These are phyloP conservation scores for Magnolia officinalis DNA, from an alignment of 164 flowering plant species.

Conservation along the genomic window DNA sequence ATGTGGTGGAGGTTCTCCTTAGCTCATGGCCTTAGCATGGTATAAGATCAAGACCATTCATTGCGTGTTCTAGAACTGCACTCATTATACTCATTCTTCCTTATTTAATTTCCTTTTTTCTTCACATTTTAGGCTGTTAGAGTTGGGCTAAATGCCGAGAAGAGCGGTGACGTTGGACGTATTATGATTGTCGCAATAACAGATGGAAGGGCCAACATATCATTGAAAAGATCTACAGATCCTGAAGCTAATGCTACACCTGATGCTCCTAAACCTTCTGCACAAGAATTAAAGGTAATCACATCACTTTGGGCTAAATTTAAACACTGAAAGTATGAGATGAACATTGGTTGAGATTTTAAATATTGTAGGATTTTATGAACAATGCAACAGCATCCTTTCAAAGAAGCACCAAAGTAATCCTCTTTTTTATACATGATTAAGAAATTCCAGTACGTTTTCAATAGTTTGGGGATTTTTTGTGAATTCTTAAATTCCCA, in stretches of 20 bases:
- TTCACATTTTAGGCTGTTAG: conserved; percentile 63
- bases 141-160: conserved; percentile 93
- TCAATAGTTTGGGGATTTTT: no score
- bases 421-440: no score
- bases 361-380: no score
- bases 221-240: conserved; percentile 82
- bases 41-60: conserved; percentile 20
- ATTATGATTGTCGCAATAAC: conserved; percentile 94
- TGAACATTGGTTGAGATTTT: no score
- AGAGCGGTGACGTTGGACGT: conserved; percentile 97
- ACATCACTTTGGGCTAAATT: not conserved
- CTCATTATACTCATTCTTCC: not conserved
- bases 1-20: conserved; percentile 99
- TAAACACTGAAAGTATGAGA: not conserved
- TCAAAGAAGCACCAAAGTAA: no score
- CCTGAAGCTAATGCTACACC: conserved; percentile 63
- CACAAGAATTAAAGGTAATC: conserved; percentile 78
- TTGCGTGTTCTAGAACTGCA: not conserved
- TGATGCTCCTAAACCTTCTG: conserved; percentile 79
- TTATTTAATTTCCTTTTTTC: not conserved
- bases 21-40: conserved; percentile 95
- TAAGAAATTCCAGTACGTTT: no score
- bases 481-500: no score
- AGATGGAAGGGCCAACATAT: conserved; percentile 94
- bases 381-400: no score